A percentile compares a stretch with the other conserved stretches of the same genome.
Evolutionary conservation across 768 basidiomycete species (phyloP).

Genomic region (Lentinula lateritia): DNA sequence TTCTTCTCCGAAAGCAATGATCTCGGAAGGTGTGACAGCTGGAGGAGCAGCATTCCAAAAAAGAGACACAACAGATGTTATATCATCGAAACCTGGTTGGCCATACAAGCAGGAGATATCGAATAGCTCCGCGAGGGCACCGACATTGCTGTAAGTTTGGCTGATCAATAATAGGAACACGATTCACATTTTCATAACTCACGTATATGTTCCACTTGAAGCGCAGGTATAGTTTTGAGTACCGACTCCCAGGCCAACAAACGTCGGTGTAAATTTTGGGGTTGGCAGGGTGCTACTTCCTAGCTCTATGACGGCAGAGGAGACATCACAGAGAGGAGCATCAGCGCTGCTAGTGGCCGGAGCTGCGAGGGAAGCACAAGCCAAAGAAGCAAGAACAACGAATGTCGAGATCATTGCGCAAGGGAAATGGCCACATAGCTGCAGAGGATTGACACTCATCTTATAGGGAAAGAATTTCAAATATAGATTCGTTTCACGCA

Average conservation of each 20-base stretch:
- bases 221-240: conserved; percentile 54
- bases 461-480: not conserved
- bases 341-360: not conserved
- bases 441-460: not conserved
- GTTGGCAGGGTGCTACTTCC: conserved; percentile 23
- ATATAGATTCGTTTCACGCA: too few species aligned
- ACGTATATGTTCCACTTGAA: conserved; percentile 40
- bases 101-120: conserved; percentile 46
- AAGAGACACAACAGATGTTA: conserved; percentile 10
- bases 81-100: conserved; percentile 19
- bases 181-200: conserved; percentile 10
- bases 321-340: conserved; percentile 12
- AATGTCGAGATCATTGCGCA: not conserved
- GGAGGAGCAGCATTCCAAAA: conserved; percentile 15
- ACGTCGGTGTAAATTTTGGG: conserved; percentile 30
- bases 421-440: not conserved
- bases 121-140: conserved; percentile 48
- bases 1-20: conserved; percentile 5
- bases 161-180: not conserved
- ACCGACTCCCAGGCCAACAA: conserved; percentile 40
- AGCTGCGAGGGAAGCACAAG: not conserved
- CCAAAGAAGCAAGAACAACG: not conserved
- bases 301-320: conserved; percentile 15
- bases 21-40: not conserved
- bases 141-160: conserved; percentile 30